Evolutionary conservation across 2,329 filamentous ascomycete genomes (phyloP).

Genomic region (Nemania sp.): DNA sequence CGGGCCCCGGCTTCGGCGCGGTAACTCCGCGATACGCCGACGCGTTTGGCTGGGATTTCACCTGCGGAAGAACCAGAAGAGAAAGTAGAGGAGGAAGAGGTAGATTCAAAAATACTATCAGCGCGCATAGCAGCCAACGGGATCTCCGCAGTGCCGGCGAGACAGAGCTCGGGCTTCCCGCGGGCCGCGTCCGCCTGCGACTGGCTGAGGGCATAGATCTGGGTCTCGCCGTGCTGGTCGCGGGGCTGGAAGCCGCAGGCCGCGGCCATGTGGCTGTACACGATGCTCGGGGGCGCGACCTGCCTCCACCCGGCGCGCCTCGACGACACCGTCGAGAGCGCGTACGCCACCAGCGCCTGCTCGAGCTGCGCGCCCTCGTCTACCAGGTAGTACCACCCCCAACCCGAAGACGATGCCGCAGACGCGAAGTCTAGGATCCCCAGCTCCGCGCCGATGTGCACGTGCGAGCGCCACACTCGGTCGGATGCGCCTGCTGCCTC

Average conservation of each 20-base stretch:
- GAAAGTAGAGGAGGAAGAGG: no score
- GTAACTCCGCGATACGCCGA: conserved; percentile 90
- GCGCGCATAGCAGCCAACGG: conserved; percentile 90
- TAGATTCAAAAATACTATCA: conserved; percentile 65
- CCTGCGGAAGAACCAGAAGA: no score
- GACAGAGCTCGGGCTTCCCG: conserved; percentile 69
- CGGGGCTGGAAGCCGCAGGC: conserved; percentile 95
- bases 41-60: conserved; percentile 76
- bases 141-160: conserved; percentile 92
- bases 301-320: conserved; percentile 71
- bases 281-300: conserved; percentile 83
- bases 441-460: conserved; percentile 84
- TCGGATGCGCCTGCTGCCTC: conserved; percentile 36
- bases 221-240: conserved; percentile 87
- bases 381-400: conserved; percentile 98
- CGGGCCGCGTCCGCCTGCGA: conserved; percentile 61
- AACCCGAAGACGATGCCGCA: conserved; percentile 81
- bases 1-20: conserved; percentile 91
- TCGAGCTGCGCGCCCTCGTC: conserved; percentile 92
- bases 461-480: conserved; percentile 71
- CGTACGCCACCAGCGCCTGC: conserved; percentile 88
- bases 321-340: conserved; percentile 68
- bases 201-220: conserved; percentile 82
- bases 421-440: conserved; percentile 86
- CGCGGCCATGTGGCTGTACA: conserved; percentile 87